These are phyloP conservation scores for Anisogramma anomala DNA, from an alignment of 2,329 filamentous ascomycete species.

Conservation along the genomic window DNA sequence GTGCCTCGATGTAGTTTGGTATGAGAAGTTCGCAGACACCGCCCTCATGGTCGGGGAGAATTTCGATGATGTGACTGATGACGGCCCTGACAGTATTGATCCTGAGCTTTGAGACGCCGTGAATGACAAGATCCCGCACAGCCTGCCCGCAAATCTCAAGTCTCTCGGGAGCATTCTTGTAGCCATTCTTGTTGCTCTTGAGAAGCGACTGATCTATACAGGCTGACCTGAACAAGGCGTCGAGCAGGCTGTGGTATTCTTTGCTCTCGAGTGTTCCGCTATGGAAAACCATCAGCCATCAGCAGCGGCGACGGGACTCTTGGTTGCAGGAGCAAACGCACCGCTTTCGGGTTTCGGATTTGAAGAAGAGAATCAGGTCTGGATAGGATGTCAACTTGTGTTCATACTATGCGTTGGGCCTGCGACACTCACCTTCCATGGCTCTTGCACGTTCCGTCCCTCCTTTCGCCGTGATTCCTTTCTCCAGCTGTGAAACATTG, in stretches of 20 bases:
- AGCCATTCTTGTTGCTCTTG: constrained; percentile 37
- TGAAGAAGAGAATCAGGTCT: constrained; percentile 12
- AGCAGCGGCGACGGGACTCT: neutral
- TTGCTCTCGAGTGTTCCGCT: constrained; percentile 52
- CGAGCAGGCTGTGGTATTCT: constrained; percentile 70
- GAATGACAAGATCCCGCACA: constrained; percentile 59
- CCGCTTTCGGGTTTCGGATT: constrained; percentile 3
- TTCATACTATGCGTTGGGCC: neutral
- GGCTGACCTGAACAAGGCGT: constrained; percentile 62
- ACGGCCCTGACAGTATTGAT: constrained; percentile 68
- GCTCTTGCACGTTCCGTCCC: constrained; percentile 8
- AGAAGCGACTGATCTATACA: constrained; percentile 56
- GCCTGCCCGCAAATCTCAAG: constrained; percentile 60
- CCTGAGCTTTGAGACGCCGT: constrained; percentile 56
- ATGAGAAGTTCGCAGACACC: constrained; percentile 57
- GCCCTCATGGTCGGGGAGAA: constrained; percentile 50
- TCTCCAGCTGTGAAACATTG: constrained; percentile 10
- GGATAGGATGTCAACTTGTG: neutral
- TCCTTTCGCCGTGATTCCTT: neutral
- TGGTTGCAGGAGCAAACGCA: neutral
- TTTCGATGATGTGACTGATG: constrained; percentile 70
- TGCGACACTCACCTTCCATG: constrained; percentile 5
- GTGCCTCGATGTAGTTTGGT: constrained; percentile 65
- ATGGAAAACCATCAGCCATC: neutral
- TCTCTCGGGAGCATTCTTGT: constrained; percentile 37